These are phyloP conservation scores for Mycena olivaceomarginata DNA, from an alignment of 768 basidiomycete genomes.

Conservation along the genomic window DNA sequence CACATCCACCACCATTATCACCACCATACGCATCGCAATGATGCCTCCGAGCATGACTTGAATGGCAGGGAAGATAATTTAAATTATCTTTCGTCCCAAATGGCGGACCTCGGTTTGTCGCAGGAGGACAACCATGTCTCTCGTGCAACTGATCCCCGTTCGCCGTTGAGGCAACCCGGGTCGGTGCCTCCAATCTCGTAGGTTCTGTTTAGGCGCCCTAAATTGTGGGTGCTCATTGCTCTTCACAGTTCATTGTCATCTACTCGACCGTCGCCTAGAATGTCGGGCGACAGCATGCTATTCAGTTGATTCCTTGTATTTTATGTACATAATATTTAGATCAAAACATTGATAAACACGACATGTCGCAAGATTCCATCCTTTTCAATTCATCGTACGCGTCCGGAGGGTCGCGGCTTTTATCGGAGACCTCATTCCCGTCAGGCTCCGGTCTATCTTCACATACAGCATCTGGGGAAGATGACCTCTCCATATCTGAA, in stretches of 20 bases:
- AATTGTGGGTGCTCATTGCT: neutral
- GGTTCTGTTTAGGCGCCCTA: neutral
- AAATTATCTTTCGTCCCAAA: neutral
- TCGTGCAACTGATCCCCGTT: slow-evolving; percentile 31
- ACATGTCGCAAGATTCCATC: slow-evolving; percentile 28
- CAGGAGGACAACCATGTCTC: slow-evolving; percentile 5
- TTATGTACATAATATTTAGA: neutral
- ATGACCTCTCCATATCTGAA: slow-evolving; percentile 62
- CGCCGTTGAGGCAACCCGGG: slow-evolving; percentile 10
- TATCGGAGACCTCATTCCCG: slow-evolving; percentile 55
- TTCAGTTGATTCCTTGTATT: neutral
- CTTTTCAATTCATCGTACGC: slow-evolving; percentile 35
- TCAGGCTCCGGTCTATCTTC: slow-evolving; percentile 47
- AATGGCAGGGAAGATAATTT: neutral
- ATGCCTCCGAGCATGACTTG: neutral
- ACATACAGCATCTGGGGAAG: slow-evolving; percentile 50
- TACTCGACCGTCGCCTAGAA: slow-evolving; percentile 29
- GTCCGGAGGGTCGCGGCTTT: slow-evolving; percentile 47
- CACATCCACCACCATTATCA: neutral
- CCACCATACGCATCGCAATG: neutral
- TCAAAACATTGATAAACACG: neutral
- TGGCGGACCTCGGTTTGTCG: slow-evolving; percentile 17
- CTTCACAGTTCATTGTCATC: slow-evolving; percentile 8
- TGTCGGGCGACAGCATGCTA: neutral
- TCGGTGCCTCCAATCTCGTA: slow-evolving; percentile 8